Evolutionary conservation across 257 asterid genomes (phyloP).

Genomic region (Datura wrightii): DNA sequence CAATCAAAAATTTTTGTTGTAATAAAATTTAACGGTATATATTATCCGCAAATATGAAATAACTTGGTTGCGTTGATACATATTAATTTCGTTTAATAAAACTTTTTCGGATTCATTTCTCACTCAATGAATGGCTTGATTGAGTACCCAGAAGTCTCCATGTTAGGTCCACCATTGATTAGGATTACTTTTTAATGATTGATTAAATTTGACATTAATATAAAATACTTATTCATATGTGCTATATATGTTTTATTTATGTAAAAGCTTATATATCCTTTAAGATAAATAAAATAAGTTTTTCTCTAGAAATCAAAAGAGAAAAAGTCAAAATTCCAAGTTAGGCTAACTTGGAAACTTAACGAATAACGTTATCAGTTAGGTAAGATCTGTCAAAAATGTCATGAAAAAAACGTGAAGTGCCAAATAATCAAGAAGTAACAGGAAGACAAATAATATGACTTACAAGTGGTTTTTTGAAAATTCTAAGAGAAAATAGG

Average conservation of each 20-base stretch:
- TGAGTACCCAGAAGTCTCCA: neutral
- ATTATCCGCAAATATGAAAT: too few species aligned
- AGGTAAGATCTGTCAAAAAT: neutral
- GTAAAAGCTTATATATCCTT: neutral
- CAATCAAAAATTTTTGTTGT: too few species aligned
- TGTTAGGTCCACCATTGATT: conserved; percentile 1
- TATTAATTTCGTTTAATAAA: too few species aligned
- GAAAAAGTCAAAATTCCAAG: conserved; percentile 9
- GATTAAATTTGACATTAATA: neutral
- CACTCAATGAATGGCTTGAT: too few species aligned
- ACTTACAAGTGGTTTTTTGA: neutral
- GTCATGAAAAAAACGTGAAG: neutral
- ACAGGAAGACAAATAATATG: neutral
- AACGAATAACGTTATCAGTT: neutral
- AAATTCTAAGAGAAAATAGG: neutral
- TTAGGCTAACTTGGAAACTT: conserved; percentile 18
- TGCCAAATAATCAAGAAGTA: neutral
- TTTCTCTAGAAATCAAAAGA: neutral
- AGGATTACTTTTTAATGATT: neutral
- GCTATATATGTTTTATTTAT: neutral
- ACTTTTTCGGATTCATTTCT: too few species aligned
- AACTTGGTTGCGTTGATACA: too few species aligned
- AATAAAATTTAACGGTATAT: too few species aligned
- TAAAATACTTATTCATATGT: neutral
- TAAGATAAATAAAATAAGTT: neutral